Evolutionary conservation across 441 rosid genomes (phyloP).

Genomic region (Mallotus repandus): DNA sequence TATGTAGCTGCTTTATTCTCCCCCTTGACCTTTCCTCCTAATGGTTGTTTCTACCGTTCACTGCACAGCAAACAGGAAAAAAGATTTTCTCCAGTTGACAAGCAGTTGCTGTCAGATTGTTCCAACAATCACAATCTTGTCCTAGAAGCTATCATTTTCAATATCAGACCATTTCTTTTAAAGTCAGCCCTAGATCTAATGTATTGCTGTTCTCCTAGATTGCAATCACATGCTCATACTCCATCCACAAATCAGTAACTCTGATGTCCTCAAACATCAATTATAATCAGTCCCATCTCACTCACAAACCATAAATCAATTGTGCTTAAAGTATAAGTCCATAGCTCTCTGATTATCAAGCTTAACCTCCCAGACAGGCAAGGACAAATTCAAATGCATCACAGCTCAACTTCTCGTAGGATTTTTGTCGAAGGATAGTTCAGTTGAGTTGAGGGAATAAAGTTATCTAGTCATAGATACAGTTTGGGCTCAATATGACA

Average conservation of each 20-base stretch:
- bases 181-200: conserved; percentile 1
- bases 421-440: background rate
- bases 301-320: background rate
- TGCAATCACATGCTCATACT: too few species aligned
- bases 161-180: background rate
- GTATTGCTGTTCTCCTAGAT: background rate
- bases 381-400: background rate
- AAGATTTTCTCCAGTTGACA: background rate
- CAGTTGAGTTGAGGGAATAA: background rate
- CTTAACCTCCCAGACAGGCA: background rate
- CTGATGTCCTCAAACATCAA: background rate
- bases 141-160: too few species aligned
- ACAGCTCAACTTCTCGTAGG: background rate
- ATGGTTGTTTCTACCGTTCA: background rate
- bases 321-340: background rate
- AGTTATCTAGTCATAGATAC: background rate
- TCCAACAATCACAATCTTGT: too few species aligned
- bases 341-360: background rate
- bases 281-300: background rate
- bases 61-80: background rate
- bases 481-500: background rate
- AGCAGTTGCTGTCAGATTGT: too few species aligned
- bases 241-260: too few species aligned
- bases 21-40: too few species aligned
- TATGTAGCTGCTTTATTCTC: background rate